Evolutionary conservation across 73 alveolate genomes (phyloP).

Genomic region (Stentor coeruleus): DNA sequence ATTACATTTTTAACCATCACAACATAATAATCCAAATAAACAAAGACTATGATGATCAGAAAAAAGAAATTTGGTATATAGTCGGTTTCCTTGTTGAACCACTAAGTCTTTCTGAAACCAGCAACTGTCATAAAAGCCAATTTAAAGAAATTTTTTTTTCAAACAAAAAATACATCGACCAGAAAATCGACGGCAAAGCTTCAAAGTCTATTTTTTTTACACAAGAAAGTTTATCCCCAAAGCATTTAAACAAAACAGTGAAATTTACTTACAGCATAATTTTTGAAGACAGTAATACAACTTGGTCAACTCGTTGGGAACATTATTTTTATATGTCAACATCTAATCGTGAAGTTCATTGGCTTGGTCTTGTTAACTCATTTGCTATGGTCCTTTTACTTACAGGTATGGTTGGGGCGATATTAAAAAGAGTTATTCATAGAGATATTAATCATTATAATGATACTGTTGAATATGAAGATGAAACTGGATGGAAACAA

Average conservation of each 20-base stretch:
- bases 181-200: neutral
- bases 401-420: conserved; percentile 28
- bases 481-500: conserved; percentile 31
- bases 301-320: conserved; percentile 27
- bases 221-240: neutral
- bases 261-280: conserved; percentile 17
- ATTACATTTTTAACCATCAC: conserved; percentile 10
- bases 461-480: conserved; percentile 13
- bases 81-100: conserved; percentile 30
- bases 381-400: conserved; percentile 11
- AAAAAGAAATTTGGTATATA: conserved; percentile 3
- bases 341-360: neutral
- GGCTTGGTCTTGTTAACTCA: neutral
- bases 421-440: conserved; percentile 12
- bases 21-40: neutral
- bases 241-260: neutral
- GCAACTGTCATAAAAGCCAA: conserved; percentile 1
- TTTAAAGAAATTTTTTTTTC: neutral
- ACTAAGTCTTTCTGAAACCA: neutral
- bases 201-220: neutral
- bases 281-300: neutral
- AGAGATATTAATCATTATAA: conserved; percentile 9
- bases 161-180: neutral
- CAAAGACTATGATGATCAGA: too few relatives aligned
- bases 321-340: neutral